Conservation (phyloP, 1,139 yeast genomes). For the Diutina neorugosa region DNA sequence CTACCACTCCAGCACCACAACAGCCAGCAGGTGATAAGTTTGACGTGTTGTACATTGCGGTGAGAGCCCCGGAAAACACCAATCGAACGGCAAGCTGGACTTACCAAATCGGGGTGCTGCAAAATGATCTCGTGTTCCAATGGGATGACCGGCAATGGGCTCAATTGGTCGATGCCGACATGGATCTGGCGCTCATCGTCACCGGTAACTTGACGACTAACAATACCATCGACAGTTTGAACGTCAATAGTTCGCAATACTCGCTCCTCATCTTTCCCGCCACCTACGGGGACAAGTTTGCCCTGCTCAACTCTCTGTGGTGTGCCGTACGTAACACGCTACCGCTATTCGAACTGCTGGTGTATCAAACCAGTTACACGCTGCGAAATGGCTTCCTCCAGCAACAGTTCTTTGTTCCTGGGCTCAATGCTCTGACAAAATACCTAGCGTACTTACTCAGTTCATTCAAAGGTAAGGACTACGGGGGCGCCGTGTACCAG, state of each 20-base stretch:
- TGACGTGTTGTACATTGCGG: slow-evolving; percentile 35
- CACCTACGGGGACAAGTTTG: slow-evolving; percentile 25
- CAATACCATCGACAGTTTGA: slow-evolving; percentile 11
- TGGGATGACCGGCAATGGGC: slow-evolving; percentile 57
- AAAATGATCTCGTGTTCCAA: slow-evolving; percentile 50
- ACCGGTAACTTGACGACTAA: slow-evolving; percentile 39
- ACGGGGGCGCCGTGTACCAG: slow-evolving; percentile 59
- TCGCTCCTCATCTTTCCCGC: slow-evolving; percentile 36
- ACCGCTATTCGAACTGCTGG: slow-evolving; percentile 15
- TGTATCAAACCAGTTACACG: slow-evolving; percentile 29
- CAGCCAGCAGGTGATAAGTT: slow-evolving; percentile 7
- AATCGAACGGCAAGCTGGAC: slow-evolving; percentile 33
- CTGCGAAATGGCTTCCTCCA: slow-evolving; percentile 36
- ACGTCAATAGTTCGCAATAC: slow-evolving; percentile 24
- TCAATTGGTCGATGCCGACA: slow-evolving; percentile 61
- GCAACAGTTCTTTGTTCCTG: slow-evolving; percentile 51
- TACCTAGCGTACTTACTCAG: slow-evolving; percentile 60
- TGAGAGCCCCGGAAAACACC: slow-evolving; percentile 32
- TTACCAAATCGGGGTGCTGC: slow-evolving; percentile 63
- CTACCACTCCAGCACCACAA: slow-evolving; percentile 24
- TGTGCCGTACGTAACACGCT: slow-evolving; percentile 57
- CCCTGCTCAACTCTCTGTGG: slow-evolving; percentile 45
- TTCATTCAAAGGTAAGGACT: slow-evolving; percentile 27
- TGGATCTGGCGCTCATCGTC: slow-evolving; percentile 52
- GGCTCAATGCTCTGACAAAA: slow-evolving; percentile 46